phyloP scores from a whole-genome alignment of 192 early-diverging fungal species.

The Spinellus fusiger region DNA sequence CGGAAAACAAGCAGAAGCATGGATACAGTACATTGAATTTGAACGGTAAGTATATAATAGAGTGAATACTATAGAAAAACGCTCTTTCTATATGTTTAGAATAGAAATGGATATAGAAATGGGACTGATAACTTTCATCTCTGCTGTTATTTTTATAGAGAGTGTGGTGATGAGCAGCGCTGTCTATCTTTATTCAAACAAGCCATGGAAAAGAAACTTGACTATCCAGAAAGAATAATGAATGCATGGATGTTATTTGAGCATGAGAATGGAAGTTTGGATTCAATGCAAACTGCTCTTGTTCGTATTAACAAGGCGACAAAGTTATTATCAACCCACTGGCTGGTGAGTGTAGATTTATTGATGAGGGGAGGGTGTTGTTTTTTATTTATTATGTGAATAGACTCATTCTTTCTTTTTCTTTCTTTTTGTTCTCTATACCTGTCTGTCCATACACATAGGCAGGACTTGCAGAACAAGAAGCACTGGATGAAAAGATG shows the following conservation, averaged over 20 bases:
- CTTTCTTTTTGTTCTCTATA: background rate
- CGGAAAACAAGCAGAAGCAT: constrained; percentile 27
- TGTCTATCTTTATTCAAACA: constrained; percentile 21
- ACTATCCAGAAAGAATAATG: constrained; percentile 35
- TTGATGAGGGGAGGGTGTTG: constrained; percentile 6
- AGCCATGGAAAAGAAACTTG: constrained; percentile 22
- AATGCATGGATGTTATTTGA: constrained; percentile 32
- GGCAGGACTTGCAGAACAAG: background rate
- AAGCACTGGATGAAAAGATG: constrained; percentile 2
- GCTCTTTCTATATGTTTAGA: no score
- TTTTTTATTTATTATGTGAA: constrained; percentile 11
- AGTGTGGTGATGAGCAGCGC: constrained; percentile 15
- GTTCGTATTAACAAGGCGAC: constrained; percentile 14
- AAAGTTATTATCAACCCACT: constrained; percentile 5
- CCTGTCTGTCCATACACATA: no score
- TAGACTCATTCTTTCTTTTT: background rate
- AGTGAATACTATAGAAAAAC: no score
- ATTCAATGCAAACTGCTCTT: constrained; percentile 13
- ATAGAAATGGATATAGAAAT: no score
- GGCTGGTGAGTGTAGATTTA: constrained; percentile 15
- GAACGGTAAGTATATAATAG: constrained; percentile 17
- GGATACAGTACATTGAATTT: constrained; percentile 32
- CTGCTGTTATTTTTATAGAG: no score
- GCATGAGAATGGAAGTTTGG: constrained; percentile 24
- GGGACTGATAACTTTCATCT: no score